A percentile compares a stretch with the other conserved stretches of the same genome.
Conservation (phyloP, 257 asterid genomes). For the Ballota nigra region DNA sequence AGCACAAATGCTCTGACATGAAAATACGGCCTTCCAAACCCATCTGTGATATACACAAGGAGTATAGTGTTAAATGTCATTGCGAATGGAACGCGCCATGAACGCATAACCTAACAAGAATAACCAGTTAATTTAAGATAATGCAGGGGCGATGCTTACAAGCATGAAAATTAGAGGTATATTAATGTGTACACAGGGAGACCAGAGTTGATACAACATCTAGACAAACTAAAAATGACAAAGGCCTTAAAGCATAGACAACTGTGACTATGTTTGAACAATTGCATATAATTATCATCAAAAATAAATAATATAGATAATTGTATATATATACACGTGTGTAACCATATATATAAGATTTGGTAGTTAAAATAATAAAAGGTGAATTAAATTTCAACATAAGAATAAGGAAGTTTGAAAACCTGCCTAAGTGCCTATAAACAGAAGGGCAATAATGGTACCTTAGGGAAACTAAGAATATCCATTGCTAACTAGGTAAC, state of each 20-base stretch:
- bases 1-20: neutral
- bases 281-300: neutral
- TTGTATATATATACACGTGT: neutral
- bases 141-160: neutral
- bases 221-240: constrained; percentile 3
- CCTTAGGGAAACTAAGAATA: neutral
- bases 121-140: constrained; percentile 6
- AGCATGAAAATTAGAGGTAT: constrained; percentile 12
- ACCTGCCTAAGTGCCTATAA: neutral
- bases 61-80: neutral
- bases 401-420: neutral
- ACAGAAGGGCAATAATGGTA: constrained; percentile 3
- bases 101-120: constrained; percentile 3
- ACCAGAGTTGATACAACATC: neutral
- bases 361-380: neutral
- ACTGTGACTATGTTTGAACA: neutral
- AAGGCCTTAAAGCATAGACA: neutral
- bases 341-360: neutral
- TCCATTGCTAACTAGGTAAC: neutral
- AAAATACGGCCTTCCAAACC: constrained; percentile 10
- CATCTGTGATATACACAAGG: neutral
- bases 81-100: neutral
- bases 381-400: neutral
- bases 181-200: neutral
- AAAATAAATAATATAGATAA: neutral